phyloP scores from a whole-genome alignment of 148 eudicot genomes.

The Chenopodium quinoa region DNA sequence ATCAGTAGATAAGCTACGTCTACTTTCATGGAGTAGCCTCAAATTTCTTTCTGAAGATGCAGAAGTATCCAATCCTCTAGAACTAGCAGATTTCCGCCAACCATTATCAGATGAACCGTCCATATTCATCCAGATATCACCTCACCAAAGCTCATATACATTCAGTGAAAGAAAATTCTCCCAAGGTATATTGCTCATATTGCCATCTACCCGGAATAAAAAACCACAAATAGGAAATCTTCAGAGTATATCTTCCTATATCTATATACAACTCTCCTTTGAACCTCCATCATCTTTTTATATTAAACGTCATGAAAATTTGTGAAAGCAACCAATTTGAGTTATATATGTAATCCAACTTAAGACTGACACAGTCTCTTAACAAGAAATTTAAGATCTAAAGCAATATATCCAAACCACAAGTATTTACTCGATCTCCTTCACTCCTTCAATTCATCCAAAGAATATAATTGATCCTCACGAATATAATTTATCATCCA shows the following conservation, averaged over 20 bases:
- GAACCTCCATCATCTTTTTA: constrained; percentile 2
- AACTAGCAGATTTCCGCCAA: constrained; percentile 54
- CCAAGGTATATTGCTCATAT: constrained; percentile 19
- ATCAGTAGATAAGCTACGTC: constrained; percentile 49
- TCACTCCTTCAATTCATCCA: background rate
- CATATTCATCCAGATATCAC: constrained; percentile 43
- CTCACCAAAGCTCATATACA: constrained; percentile 23
- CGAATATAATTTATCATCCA: background rate
- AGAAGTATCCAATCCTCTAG: constrained; percentile 61
- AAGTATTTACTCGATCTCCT: background rate
- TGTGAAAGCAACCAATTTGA: background rate
- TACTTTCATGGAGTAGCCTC: constrained; percentile 35
- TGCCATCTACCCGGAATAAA: constrained; percentile 13
- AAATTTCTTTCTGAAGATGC: constrained; percentile 52
- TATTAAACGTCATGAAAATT: background rate
- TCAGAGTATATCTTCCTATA: background rate
- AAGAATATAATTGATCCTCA: background rate
- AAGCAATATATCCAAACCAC: background rate
- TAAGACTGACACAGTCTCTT: constrained; percentile 2
- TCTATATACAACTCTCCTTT: background rate
- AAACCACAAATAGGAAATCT: background rate
- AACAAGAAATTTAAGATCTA: background rate
- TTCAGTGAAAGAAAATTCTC: constrained; percentile 18
- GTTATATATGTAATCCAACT: background rate
- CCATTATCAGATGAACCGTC: constrained; percentile 78